Evolutionary conservation across 345 rosid genomes (phyloP), one percentile per base, ranked within the genome.

Genomic region (Citrus hindsii): DNA sequence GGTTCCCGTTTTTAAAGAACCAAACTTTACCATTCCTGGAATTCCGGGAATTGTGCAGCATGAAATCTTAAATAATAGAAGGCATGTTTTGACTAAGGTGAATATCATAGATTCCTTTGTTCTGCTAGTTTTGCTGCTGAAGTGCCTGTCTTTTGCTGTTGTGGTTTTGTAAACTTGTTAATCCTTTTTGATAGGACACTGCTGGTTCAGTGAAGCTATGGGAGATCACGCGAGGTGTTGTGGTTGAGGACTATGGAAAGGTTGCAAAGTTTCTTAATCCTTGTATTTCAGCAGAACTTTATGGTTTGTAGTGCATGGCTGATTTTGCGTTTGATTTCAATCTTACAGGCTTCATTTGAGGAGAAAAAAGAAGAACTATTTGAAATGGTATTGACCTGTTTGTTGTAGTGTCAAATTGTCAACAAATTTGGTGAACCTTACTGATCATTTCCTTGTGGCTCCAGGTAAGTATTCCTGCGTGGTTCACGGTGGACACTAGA

Each of bases 1-100:
- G 99, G 86, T 87, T 79, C 96, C 99, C 83, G 92, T 89, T 35
- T 90, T 85, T 71, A 97, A 88, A 87, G 97, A 89, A 81, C 96
- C 99, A 24, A 90, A 86, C 51, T 82, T 91, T 70, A 83, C 83
- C 75, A 84, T 94, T 83, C 85, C 93, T 78, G 99, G 99, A 83
- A 92, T 86, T 80, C 94, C 98, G 33, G 97, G 94, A 62, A 90
- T 97, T 59, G 96, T 91, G 79, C 94, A 97, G 83, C 98, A 97
- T 92, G 98, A 92, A 86, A 90, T 97, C 84, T 86, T 94, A 86
- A 97, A 94, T 82, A 91, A 97, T 74, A 88, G 93, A 91, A 92
- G 97, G 86, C 98, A 97, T 86, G 92, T 97, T 70, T 87, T 97
- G 87, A 94, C 99, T 5, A 94, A 94, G 99, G 99, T 94, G 79